Evolutionary conservation across 2,329 filamentous ascomycete genomes (phyloP), one percentile per base, ranked within the genome.

Genomic region (Huntiella savannae): DNA sequence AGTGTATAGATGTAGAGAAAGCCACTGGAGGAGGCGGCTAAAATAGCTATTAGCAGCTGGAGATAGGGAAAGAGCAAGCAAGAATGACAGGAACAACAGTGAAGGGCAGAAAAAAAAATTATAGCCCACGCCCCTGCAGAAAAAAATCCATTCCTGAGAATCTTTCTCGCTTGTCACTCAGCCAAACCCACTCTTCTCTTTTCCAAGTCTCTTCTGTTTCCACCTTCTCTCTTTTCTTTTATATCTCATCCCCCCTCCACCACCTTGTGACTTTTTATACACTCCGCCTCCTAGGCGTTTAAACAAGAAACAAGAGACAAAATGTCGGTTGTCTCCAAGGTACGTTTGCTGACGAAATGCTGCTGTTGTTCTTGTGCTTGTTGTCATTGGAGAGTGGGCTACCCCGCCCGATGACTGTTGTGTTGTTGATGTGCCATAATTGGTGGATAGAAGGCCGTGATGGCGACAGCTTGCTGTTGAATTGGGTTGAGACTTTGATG

Each of bases 261-360:
- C 48, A 49, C 48, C 48, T 49, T 49, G 48, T 49, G 48, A 49
- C 44, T 49, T 49, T 49, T 49, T 49, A 46, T 43, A 46, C 48
- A 46, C 40, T 46, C 48, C 48, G 48, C 48, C 48, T 49, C 43
- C 43, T 49, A 49, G 48, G 48, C 48, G 48, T 49, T 49, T 49
- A 49, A 49, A 49, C 48, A 49, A 49, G 40, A 48, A 51, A 63
- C 59, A 57, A 63, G 62, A 64, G 69, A 65, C 71, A 73, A 63
- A 60, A 75, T 75, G 71, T 73, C 70, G 65, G 68, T 75, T 68
- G 70, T 65, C 63, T 70, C 68, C 54, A 71, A 74, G 69, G 71
- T 75, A 62, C 52, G 69, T 64, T 52, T 52, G 40, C n/a, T 41
- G 38, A 28, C 12, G 10, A 40, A 28, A 33, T 19, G 15, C 15